phyloP scores from a whole-genome alignment of 371 early-diverging fungal genomes.

The Mucor circinelloides region DNA sequence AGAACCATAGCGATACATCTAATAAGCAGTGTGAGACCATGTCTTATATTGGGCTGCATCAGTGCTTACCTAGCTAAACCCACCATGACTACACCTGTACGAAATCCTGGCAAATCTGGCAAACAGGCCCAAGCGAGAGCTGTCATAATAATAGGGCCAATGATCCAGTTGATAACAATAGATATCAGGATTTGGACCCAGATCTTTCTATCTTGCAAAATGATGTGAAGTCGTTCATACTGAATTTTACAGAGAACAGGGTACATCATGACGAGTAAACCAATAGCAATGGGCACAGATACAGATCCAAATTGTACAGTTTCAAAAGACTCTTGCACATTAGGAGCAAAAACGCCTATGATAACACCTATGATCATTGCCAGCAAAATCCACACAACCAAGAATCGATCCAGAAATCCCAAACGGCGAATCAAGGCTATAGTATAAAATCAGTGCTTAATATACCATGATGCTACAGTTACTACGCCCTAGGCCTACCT shows the following conservation, averaged over 20 bases:
- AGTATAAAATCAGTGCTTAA: too few relatives aligned
- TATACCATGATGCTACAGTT: too few relatives aligned
- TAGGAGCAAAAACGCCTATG: conserved; percentile 68
- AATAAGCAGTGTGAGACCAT: neutral
- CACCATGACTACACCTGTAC: conserved; percentile 76
- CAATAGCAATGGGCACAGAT: conserved; percentile 69
- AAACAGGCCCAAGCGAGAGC: conserved; percentile 74
- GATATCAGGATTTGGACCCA: conserved; percentile 59
- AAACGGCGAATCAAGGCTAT: conserved; percentile 32
- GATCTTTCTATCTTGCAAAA: conserved; percentile 41
- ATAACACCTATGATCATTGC: conserved; percentile 73
- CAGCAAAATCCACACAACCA: conserved; percentile 58
- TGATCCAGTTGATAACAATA: conserved; percentile 66
- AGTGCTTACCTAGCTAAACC: conserved; percentile 56
- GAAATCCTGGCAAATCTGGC: conserved; percentile 69
- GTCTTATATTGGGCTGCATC: neutral
- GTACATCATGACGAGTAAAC: conserved; percentile 74
- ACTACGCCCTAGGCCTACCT: too few relatives aligned
- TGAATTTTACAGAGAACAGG: conserved; percentile 73
- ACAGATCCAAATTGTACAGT: conserved; percentile 66
- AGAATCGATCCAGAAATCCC: conserved; percentile 53
- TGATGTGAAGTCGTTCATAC: conserved; percentile 54
- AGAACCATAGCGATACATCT: conserved; percentile 85
- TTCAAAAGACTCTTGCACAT: conserved; percentile 52
- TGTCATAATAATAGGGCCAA: conserved; percentile 74